A percentile compares a stretch with the other conserved stretches of the same genome.
phyloP scores from a whole-genome alignment of 345 rosid species.

The Lagerstroemia speciosa region DNA sequence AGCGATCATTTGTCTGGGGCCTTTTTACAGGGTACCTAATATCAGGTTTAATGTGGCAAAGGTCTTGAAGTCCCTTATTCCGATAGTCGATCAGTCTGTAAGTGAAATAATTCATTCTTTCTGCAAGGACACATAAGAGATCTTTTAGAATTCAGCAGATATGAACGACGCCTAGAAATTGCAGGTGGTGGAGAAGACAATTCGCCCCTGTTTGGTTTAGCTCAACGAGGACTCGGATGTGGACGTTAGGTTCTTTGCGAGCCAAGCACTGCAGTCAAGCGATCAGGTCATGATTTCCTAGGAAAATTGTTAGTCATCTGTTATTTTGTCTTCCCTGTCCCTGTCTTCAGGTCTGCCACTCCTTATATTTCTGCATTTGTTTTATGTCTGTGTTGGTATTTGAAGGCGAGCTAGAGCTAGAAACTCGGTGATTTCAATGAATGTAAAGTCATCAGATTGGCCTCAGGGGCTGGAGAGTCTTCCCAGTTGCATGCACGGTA shows the following conservation, averaged over 20 bases:
- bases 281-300: slow-evolving; percentile 55
- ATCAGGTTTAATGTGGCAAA: slow-evolving; percentile 95
- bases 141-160: not conserved
- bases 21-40: slow-evolving; percentile 72
- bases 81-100: slow-evolving; percentile 28
- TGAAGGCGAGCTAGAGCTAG: not conserved
- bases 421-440: not conserved
- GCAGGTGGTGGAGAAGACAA: slow-evolving; percentile 60
- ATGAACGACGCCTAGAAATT: not conserved
- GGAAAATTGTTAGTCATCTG: not conserved
- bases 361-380: not conserved
- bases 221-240: slow-evolving; percentile 72
- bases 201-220: slow-evolving; percentile 62
- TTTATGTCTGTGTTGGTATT: not conserved
- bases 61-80: slow-evolving; percentile 81
- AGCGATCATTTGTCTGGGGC: not conserved
- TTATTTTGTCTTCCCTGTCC: not conserved
- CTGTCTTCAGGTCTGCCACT: not conserved
- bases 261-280: slow-evolving; percentile 45
- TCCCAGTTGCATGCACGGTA: not conserved
- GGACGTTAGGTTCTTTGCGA: slow-evolving; percentile 63
- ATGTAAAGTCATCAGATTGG: not conserved
- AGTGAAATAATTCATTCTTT: not conserved
- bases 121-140: not conserved
- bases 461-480: not conserved